Evolutionary conservation across 306 rosid species (phyloP).

Genomic region (Quercus engelmannii): DNA sequence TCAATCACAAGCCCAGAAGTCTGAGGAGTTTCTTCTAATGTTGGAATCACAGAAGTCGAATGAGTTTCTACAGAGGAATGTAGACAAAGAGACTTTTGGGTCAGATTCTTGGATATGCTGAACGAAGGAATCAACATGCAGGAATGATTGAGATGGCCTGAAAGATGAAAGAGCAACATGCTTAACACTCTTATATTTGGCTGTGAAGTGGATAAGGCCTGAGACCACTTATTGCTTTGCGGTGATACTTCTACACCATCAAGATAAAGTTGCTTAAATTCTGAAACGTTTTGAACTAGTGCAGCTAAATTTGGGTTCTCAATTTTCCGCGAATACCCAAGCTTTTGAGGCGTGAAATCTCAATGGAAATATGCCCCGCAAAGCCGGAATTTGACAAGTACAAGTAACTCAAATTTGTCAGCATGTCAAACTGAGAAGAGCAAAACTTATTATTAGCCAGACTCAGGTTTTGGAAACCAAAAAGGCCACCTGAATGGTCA

Average conservation of each 20-base stretch:
- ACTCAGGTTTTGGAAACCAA: not conserved
- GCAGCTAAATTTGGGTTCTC: slow-evolving; percentile 15
- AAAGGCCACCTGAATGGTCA: not conserved
- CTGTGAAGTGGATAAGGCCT: slow-evolving; percentile 1
- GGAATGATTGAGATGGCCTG: slow-evolving; percentile 29
- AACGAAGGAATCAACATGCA: slow-evolving; percentile 32
- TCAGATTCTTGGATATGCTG: not conserved
- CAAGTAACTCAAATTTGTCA: not conserved
- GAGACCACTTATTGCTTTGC: slow-evolving; percentile 38
- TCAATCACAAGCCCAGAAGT: too few relatives aligned
- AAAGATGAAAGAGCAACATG: not conserved
- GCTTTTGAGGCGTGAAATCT: not conserved
- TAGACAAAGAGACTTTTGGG: too few relatives aligned
- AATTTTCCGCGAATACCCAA: slow-evolving; percentile 7
- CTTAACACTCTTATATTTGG: slow-evolving; percentile 19
- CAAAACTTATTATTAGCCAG: not conserved
- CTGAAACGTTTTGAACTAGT: slow-evolving; percentile 29
- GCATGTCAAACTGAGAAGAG: not conserved
- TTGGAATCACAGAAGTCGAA: too few relatives aligned
- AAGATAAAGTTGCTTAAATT: slow-evolving; percentile 33
- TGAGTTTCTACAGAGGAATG: too few relatives aligned
- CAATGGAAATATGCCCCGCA: not conserved
- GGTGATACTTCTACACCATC: slow-evolving; percentile 46
- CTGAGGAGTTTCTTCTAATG: too few relatives aligned
- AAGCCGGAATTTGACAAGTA: not conserved